phyloP scores from a whole-genome alignment of 768 basidiomycete species.

The Tricholoma furcatifolium region DNA sequence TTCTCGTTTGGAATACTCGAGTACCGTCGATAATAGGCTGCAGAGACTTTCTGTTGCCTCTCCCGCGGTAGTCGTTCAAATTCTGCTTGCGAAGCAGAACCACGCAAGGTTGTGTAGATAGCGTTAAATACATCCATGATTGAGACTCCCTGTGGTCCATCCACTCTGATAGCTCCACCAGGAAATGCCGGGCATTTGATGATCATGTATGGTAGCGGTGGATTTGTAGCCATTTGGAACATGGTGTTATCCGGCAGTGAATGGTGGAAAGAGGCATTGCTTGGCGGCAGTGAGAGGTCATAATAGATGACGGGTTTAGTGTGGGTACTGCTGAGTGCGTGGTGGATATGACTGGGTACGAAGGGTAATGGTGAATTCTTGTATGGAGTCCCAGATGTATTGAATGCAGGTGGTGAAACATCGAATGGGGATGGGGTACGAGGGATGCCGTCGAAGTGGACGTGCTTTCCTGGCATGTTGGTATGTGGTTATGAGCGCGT shows the following conservation, averaged over 20 bases:
- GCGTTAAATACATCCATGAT: constrained; percentile 47
- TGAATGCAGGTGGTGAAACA: constrained; percentile 16
- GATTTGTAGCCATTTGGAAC: constrained; percentile 33
- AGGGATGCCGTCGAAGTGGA: constrained; percentile 22
- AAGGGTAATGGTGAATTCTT: constrained; percentile 15
- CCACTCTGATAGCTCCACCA: constrained; percentile 32
- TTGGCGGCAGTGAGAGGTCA: constrained; percentile 14
- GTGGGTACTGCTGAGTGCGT: constrained; percentile 10
- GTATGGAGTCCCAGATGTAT: constrained; percentile 15
- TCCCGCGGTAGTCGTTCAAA: constrained; percentile 32
- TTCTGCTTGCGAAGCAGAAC: constrained; percentile 37
- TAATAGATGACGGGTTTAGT: constrained; percentile 5
- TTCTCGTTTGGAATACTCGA: constrained; percentile 27
- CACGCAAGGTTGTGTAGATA: constrained; percentile 43
- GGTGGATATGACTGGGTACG: constrained; percentile 12
- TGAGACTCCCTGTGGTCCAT: constrained; percentile 26
- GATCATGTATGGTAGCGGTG: constrained; percentile 29
- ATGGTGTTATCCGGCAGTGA: constrained; percentile 23
- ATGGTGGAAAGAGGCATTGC: constrained; percentile 8
- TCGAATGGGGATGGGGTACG: constrained; percentile 15
- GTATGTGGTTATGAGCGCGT: constrained; percentile 1
- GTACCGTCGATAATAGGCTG: constrained; percentile 43
- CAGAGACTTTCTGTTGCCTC: constrained; percentile 32
- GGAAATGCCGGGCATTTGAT: constrained; percentile 30
- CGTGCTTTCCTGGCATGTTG: constrained; percentile 29